Evolutionary conservation across 2,329 filamentous ascomycete genomes (phyloP).

Genomic region (Pestalotiopsis sp.): DNA sequence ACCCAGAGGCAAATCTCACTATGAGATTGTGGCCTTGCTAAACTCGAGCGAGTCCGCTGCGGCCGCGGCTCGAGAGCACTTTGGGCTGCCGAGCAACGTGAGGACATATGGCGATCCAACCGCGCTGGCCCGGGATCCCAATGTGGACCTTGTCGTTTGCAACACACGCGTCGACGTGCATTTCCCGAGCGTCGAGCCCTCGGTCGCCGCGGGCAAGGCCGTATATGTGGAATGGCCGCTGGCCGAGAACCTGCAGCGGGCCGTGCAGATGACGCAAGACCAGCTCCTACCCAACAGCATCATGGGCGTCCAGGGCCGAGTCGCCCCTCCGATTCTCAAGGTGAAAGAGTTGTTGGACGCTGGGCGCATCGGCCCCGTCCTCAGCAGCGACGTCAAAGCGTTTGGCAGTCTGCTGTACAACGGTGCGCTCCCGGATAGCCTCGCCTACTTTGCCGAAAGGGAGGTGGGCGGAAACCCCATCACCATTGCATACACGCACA

Average conservation of each 20-base stretch:
- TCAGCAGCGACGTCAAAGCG: slow-evolving; percentile 50
- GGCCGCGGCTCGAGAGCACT: slow-evolving; percentile 42
- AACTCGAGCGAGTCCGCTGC: slow-evolving; percentile 52
- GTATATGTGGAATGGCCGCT: slow-evolving; percentile 64
- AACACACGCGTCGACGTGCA: slow-evolving; percentile 58
- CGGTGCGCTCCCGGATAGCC: slow-evolving; percentile 30
- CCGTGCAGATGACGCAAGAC: slow-evolving; percentile 41
- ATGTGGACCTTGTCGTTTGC: slow-evolving; percentile 58
- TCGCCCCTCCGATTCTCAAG: slow-evolving; percentile 45
- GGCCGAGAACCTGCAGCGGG: slow-evolving; percentile 43
- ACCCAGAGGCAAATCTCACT: slow-evolving; percentile 42
- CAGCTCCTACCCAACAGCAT: slow-evolving; percentile 39
- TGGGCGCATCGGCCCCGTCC: slow-evolving; percentile 52
- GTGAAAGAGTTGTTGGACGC: slow-evolving; percentile 45
- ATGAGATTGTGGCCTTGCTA: slow-evolving; percentile 52
- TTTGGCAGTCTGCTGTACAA: slow-evolving; percentile 39
- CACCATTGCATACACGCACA: slow-evolving; percentile 27
- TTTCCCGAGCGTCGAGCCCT: slow-evolving; percentile 44
- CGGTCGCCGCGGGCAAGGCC: slow-evolving; percentile 52
- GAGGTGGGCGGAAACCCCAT: slow-evolving; percentile 34
- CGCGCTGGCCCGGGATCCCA: slow-evolving; percentile 47
- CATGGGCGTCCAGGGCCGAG: slow-evolving; percentile 54
- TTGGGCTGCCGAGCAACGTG: slow-evolving; percentile 41
- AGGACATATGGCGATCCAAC: slow-evolving; percentile 54
- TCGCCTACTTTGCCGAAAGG: slow-evolving; percentile 52